phyloP scores from a whole-genome alignment of 2,329 filamentous ascomycete species.

The Lasiodiplodia sp. region DNA sequence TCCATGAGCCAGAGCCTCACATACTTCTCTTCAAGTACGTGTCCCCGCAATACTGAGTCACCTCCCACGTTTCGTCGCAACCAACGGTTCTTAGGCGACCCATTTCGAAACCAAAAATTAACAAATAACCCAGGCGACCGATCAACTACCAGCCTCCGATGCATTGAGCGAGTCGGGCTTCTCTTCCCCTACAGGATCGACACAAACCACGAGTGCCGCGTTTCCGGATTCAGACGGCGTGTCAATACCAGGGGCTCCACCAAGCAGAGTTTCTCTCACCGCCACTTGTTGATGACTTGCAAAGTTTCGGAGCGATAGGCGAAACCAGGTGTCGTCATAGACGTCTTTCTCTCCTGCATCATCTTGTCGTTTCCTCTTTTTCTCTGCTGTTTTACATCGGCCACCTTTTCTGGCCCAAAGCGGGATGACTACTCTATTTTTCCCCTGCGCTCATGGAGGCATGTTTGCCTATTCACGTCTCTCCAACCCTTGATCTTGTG shows the following conservation, averaged over 20 bases:
- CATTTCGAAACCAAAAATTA: not conserved
- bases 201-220: conserved; percentile 16
- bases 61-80: not conserved
- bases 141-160: conserved; percentile 81
- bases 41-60: not conserved
- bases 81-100: not conserved
- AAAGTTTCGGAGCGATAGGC: conserved; percentile 17
- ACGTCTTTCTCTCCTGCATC: conserved; percentile 23
- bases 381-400: conserved; percentile 10
- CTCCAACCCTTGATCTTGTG: not conserved
- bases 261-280: conserved; percentile 13
- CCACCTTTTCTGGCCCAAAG: not conserved
- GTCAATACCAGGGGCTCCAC: conserved; percentile 19
- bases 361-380: not conserved
- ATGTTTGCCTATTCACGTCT: not conserved
- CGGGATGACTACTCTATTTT: not conserved
- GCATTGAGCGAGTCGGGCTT: conserved; percentile 38
- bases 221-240: conserved; percentile 11
- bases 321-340: conserved; percentile 18
- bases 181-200: conserved; percentile 14
- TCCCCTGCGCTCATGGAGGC: not conserved
- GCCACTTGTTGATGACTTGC: conserved; percentile 25
- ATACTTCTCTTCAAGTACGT: conserved; percentile 98
- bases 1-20: conserved; percentile 97
- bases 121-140: conserved; percentile 66